Evolutionary conservation across 768 basidiomycete species (phyloP).

Genomic region (Pisolithus microcarpus): DNA sequence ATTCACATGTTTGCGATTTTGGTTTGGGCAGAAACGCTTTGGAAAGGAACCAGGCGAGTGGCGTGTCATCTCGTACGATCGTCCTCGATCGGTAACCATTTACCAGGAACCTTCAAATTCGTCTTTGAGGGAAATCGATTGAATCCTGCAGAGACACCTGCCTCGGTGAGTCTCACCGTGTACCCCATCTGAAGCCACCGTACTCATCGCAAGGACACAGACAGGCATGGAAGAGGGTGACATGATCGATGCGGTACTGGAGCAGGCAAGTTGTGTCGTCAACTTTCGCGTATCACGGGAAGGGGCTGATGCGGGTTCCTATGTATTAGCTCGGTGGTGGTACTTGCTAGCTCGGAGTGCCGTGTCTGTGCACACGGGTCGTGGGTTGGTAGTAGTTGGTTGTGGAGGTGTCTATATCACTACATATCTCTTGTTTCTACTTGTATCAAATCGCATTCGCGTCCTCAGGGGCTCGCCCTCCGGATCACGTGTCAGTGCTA

Average conservation of each 20-base stretch:
- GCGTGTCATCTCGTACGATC: background rate
- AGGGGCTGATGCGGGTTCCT: too few species aligned
- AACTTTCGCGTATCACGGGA: too few species aligned
- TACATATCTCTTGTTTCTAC: too few species aligned
- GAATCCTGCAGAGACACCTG: constrained; percentile 44
- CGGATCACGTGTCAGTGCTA: too few species aligned
- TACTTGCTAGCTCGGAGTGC: too few species aligned
- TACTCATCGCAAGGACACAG: constrained; percentile 24
- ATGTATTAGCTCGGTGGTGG: too few species aligned
- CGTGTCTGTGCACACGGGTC: too few species aligned
- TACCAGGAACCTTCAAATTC: constrained; percentile 57
- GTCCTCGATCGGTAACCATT: background rate
- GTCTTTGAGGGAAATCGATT: constrained; percentile 49
- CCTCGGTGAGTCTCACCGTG: constrained; percentile 32
- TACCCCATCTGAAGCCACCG: background rate
- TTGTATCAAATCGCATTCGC: too few species aligned
- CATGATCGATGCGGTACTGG: constrained; percentile 50
- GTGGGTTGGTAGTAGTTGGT: too few species aligned
- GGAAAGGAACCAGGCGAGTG: constrained; percentile 45
- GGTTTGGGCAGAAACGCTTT: constrained; percentile 44
- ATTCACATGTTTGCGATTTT: background rate
- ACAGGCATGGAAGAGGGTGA: constrained; percentile 57
- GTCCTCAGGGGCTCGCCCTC: too few species aligned
- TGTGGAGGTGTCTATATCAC: too few species aligned
- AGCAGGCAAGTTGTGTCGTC: constrained; percentile 38